Conservation (phyloP, 1,284 basidiomycete species). For the Pseudozyma tsukubaensis region DNA sequence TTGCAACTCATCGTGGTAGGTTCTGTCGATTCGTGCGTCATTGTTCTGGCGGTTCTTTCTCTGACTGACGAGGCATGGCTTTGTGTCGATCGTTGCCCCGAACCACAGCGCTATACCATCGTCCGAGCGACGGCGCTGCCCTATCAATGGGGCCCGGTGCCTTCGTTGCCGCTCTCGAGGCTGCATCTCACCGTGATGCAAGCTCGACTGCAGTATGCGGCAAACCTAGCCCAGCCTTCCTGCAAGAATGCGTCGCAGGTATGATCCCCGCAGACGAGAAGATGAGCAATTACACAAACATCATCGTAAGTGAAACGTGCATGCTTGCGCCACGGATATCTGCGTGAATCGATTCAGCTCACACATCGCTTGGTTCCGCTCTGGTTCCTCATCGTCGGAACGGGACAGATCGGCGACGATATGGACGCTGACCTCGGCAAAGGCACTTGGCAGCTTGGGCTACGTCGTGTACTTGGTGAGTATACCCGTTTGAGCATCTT, state of each 20-base stretch:
- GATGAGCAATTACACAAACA: constrained; percentile 23
- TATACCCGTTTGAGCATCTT: not conserved
- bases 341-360: not conserved
- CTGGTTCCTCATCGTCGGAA: not conserved
- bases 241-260: constrained; percentile 40
- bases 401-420: constrained; percentile 46
- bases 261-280: constrained; percentile 22
- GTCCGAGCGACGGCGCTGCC: constrained; percentile 23
- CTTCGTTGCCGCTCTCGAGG: constrained; percentile 41
- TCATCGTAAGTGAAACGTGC: constrained; percentile 32
- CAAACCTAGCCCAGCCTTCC: constrained; percentile 34
- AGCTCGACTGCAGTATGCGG: constrained; percentile 33
- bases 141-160: constrained; percentile 47
- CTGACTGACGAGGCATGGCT: constrained; percentile 2
- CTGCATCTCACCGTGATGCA: constrained; percentile 16
- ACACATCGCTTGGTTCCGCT: not conserved
- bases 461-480: constrained; percentile 42
- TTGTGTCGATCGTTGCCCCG: not conserved
- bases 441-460: constrained; percentile 42
- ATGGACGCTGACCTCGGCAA: constrained; percentile 43
- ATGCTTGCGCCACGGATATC: not conserved
- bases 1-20: constrained; percentile 48
- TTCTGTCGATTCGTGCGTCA: constrained; percentile 2
- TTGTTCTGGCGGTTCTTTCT: constrained; percentile 1
- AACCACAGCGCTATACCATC: constrained; percentile 40